A percentile compares a stretch with the other conserved stretches of the same genome.
Conservation (phyloP, 768 basidiomycete species). For the Guyanaporus albipodus region DNA sequence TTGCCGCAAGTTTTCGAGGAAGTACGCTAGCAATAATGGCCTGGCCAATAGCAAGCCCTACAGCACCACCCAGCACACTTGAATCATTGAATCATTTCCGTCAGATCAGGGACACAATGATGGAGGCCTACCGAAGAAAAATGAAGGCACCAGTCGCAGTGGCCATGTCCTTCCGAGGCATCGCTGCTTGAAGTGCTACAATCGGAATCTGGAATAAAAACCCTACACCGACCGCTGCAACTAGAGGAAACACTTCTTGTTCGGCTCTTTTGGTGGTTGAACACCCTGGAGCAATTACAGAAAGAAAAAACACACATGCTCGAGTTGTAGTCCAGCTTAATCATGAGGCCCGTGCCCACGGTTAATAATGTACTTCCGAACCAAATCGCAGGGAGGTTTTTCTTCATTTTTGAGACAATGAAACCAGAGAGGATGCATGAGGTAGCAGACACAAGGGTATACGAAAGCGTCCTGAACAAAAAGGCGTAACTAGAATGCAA, state of each 20-base stretch:
- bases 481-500: neutral
- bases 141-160: conserved; percentile 70
- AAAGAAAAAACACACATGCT: conserved; percentile 34
- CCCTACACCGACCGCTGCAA: conserved; percentile 62
- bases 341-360: conserved; percentile 71
- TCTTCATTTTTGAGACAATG: conserved; percentile 51
- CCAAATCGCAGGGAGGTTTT: conserved; percentile 65
- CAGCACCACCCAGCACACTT: conserved; percentile 69
- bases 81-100: no score
- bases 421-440: conserved; percentile 56
- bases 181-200: conserved; percentile 76
- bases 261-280: conserved; percentile 41
- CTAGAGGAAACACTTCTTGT: conserved; percentile 59
- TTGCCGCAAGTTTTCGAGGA: conserved; percentile 30
- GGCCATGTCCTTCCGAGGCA: conserved; percentile 84
- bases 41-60: conserved; percentile 71
- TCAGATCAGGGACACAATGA: neutral
- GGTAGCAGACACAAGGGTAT: conserved; percentile 53
- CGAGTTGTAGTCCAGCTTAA: conserved; percentile 55
- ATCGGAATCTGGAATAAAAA: conserved; percentile 64
- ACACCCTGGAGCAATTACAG: neutral
- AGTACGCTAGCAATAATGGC: conserved; percentile 61
- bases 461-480: conserved; percentile 61
- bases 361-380: conserved; percentile 52
- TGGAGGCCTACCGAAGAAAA: conserved; percentile 51